Conservation (phyloP, 108 stramenopile species). For the Pseudonitzschia pungens region DNA sequence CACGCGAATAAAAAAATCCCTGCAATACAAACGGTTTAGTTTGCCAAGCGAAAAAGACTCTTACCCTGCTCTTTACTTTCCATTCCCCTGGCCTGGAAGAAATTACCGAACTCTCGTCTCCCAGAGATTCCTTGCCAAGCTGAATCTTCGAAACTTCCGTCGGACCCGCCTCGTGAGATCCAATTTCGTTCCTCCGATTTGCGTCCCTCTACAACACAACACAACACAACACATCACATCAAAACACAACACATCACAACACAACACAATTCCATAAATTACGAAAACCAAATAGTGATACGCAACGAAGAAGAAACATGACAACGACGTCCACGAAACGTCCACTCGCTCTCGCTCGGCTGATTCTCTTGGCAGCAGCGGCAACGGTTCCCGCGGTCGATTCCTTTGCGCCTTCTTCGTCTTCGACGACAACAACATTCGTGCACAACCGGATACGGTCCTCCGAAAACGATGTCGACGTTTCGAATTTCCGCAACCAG, state of each 20-base stretch:
- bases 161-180: not conserved
- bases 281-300: too few relatives aligned
- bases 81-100: too few relatives aligned
- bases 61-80: too few relatives aligned
- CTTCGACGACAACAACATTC: not conserved
- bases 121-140: not conserved
- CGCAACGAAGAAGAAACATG: not conserved
- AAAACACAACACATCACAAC: not conserved
- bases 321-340: not conserved
- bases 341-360: not conserved
- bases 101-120: too few relatives aligned
- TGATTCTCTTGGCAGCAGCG: not conserved
- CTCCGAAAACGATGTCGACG: not conserved
- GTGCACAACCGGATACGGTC: not conserved
- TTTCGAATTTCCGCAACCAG: not conserved
- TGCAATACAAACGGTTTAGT: too few relatives aligned
- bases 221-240: not conserved
- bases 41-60: too few relatives aligned
- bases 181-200: not conserved
- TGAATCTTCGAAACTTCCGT: not conserved
- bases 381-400: not conserved
- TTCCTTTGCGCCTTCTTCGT: slow-evolving; percentile 12
- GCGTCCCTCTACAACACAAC: not conserved
- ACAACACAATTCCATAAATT: not conserved
- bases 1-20: too few relatives aligned